Evolutionary conservation across 345 rosid species (phyloP), one percentile per base, ranked within the genome.

Genomic region (Pistacia integerrima): DNA sequence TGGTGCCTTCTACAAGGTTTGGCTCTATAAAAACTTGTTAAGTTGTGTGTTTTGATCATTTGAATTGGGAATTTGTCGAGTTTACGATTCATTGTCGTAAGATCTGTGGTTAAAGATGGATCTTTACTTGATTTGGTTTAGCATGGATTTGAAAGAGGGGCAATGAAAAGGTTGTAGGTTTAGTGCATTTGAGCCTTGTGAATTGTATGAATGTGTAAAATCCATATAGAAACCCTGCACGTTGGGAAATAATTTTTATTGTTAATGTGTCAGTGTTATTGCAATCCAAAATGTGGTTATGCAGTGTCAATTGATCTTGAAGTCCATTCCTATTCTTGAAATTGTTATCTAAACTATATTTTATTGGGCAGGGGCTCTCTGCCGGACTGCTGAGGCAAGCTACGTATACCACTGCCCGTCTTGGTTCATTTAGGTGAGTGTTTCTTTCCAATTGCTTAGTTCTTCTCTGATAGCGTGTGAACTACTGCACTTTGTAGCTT

Each of bases 371-470:
- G 99, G 99, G 99, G 18, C 83, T 96, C 18, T 87, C 95, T 41
- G 99, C 99, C 73, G 99, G 99, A 77, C 81, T 96, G 57, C 86
- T 96, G 46, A 92, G 99, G 84, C 99, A 96, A 87, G 99, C 98
- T 74, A 96, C 99, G 51, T 96, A 91, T 80, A 92, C 99, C 64
- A 96, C 99, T 30, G 99, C 99, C 14, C 91, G 99, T 44, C 97
- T 96, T 76, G 99, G 99, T 77, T 84, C 99, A 69, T 96, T 96
- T 87, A 92, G 77, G 99, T 96, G 81, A 88, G 90, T 82, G 30
- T 44, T 75, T 78, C 66, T 49, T 72, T 62, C 28, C 36, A 41
- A 11, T 59, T 62, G 46, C 51, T 1, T 36, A 44, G 41, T 13
- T 59, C 4, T 66, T 65, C 36, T 56, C 2, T 25, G 46, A 62